phyloP scores from a whole-genome alignment of 768 basidiomycete genomes.

The Coprinellus micaceus region DNA sequence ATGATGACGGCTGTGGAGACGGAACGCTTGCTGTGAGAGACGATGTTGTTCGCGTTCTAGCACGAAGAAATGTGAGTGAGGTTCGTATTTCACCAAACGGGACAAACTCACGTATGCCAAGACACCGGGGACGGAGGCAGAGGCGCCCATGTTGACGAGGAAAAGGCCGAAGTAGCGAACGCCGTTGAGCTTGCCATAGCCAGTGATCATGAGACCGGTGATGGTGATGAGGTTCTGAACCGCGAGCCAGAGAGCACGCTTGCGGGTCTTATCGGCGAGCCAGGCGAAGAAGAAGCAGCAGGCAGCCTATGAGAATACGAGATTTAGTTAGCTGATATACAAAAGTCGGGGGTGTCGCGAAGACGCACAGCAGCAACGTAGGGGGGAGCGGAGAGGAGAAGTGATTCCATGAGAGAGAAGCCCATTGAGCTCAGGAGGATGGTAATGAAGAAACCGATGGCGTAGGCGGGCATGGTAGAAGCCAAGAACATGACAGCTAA shows the following conservation, averaged over 20 bases:
- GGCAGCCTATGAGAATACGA: constrained; percentile 23
- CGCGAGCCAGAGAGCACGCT: constrained; percentile 31
- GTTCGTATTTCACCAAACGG: constrained; percentile 4
- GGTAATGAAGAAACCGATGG: constrained; percentile 33
- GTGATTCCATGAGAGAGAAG: constrained; percentile 23
- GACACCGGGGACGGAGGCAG: constrained; percentile 33
- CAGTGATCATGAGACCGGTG: constrained; percentile 30
- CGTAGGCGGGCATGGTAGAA: constrained; percentile 35
- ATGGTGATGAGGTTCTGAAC: constrained; percentile 30
- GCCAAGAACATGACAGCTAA: constrained; percentile 36
- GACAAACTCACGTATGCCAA: constrained; percentile 34
- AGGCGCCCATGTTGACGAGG: constrained; percentile 31
- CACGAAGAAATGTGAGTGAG: neutral
- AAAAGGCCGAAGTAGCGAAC: constrained; percentile 36
- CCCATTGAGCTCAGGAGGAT: constrained; percentile 36
- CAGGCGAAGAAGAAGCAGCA: constrained; percentile 35
- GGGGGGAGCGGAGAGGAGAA: constrained; percentile 35
- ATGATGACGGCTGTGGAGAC: constrained; percentile 36
- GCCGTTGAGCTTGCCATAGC: constrained; percentile 24
- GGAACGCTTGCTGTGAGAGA: constrained; percentile 35
- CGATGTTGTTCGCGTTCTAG: constrained; percentile 35
- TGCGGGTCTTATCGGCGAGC: constrained; percentile 32
- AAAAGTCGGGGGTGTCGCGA: neutral
- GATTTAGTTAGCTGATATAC: neutral
- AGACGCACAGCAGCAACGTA: constrained; percentile 28